These are phyloP conservation scores for Syzygium malaccense DNA, from an alignment of 441 rosid species.

Conservation along the genomic window DNA sequence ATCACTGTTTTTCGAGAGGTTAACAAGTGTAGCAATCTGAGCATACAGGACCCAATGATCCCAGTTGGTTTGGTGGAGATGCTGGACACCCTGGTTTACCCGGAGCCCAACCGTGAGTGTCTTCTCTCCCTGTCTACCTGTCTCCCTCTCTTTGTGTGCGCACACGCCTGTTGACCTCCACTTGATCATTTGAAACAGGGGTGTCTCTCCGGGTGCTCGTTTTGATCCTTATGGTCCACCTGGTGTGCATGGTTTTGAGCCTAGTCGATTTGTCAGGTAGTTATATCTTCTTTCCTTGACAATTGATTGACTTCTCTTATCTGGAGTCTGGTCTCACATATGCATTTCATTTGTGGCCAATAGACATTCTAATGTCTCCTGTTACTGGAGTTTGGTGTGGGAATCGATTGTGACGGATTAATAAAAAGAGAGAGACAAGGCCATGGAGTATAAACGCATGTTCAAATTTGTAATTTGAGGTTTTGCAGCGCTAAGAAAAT, in stretches of 20 bases:
- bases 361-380: not conserved
- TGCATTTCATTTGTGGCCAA: not conserved
- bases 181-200: slow-evolving; percentile 35
- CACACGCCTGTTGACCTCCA: not conserved
- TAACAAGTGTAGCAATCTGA: not conserved
- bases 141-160: not conserved
- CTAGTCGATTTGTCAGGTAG: slow-evolving; percentile 60
- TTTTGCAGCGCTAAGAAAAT: not conserved
- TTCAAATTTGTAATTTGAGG: not conserved
- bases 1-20: not conserved
- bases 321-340: not conserved
- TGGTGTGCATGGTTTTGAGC: slow-evolving; percentile 73
- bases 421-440: not conserved
- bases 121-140: not conserved
- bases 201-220: slow-evolving; percentile 84
- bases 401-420: not conserved
- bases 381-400: not conserved
- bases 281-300: not conserved
- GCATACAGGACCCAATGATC: slow-evolving; percentile 66
- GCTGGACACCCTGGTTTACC: slow-evolving; percentile 34
- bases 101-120: slow-evolving; percentile 46
- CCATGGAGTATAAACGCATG: not conserved
- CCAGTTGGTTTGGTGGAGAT: slow-evolving; percentile 42
- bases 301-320: not conserved
- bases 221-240: slow-evolving; percentile 93